Base-by-base conservation (phyloP, 2,329 filamentous ascomycete genomes). In the Pseudogymnoascus pannorum region DNA sequence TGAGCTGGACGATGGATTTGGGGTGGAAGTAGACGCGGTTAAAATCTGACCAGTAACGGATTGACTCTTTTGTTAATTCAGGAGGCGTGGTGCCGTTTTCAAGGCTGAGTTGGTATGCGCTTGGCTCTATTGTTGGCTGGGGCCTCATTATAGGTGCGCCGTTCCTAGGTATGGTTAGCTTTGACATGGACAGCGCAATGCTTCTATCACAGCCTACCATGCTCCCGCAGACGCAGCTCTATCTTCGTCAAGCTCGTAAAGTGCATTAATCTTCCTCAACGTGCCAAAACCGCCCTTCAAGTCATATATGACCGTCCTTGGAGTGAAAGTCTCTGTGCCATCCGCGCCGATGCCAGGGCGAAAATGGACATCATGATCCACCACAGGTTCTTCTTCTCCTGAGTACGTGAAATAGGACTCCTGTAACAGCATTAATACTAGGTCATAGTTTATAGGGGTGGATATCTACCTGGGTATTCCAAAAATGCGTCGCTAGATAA, bases 1-100 rank as follows among this genome's bases (percentile, higher is more conserved):
- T 89, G 12, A 97, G 79, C 71, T 96, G 92, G 8, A 96, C 81
- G 60, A 96, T 84, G 11, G 92, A 96, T 60, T 84, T 85, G 7
- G 94, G 94, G 72, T 97, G 92, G 72, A 89, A 97, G 75, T 86
- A 99, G n/a, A 94, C 83, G 24, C 91, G 85, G 67, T 91, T 95
- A 75, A 92, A 97, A 74, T 99, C 94, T 31, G 92, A 96, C 93
- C 94, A 99, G 76, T 94, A 97, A 60, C 91, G 85, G n/a, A 97
- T 89, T 9, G 84, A 82, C 5, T 86, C 82, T 1, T 85, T 79
- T 1, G 81, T 87, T 18, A 96, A 80, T 59, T 79, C 76, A 0
- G 88, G 83, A 5, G 87, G 80, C 2, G 82, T 73, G 4, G 82
- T 72, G 20, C 91, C 92, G 29, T 84, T 75, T 67, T 97, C 89